phyloP scores from a whole-genome alignment of 345 rosid species.

The Cardamine chenopodiifolia region DNA sequence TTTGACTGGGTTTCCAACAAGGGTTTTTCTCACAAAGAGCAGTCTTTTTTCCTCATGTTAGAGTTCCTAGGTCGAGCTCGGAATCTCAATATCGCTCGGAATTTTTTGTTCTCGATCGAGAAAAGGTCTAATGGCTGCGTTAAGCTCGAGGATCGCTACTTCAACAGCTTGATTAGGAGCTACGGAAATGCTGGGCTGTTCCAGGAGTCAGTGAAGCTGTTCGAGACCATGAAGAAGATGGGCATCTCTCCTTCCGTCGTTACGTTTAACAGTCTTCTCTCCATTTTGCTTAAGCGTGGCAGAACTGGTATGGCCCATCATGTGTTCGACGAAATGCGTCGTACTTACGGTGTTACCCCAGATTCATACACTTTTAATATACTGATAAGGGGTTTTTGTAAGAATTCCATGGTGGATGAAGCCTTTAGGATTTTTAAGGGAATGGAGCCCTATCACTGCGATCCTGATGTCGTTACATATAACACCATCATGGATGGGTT shows the following conservation, averaged over 20 bases:
- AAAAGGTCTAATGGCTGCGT: conserved; percentile 59
- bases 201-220: conserved; percentile 67
- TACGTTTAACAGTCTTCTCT: conserved; percentile 68
- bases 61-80: conserved; percentile 65
- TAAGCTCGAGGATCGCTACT: conserved; percentile 65
- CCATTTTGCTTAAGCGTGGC: conserved; percentile 69
- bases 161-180: conserved; percentile 74
- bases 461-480: conserved; percentile 71
- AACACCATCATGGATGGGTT: conserved; percentile 83
- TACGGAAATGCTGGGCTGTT: conserved; percentile 69
- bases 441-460: conserved; percentile 59
- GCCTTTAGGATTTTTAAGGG: conserved; percentile 65
- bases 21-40: conserved; percentile 56
- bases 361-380: conserved; percentile 73
- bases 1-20: conserved; percentile 58
- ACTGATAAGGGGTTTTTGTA: conserved; percentile 73
- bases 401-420: conserved; percentile 69
- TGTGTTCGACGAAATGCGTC: conserved; percentile 78
- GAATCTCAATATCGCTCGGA: conserved; percentile 70
- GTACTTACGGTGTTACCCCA: conserved; percentile 71
- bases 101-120: conserved; percentile 69
- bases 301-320: conserved; percentile 65
- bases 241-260: conserved; percentile 72
- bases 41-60: conserved; percentile 65
- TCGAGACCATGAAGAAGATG: conserved; percentile 63